A percentile compares a stretch with the other conserved stretches of the same genome.
These are phyloP conservation scores for Nitzschia putrida DNA, from an alignment of 108 stramenopile genomes.

Conservation along the genomic window DNA sequence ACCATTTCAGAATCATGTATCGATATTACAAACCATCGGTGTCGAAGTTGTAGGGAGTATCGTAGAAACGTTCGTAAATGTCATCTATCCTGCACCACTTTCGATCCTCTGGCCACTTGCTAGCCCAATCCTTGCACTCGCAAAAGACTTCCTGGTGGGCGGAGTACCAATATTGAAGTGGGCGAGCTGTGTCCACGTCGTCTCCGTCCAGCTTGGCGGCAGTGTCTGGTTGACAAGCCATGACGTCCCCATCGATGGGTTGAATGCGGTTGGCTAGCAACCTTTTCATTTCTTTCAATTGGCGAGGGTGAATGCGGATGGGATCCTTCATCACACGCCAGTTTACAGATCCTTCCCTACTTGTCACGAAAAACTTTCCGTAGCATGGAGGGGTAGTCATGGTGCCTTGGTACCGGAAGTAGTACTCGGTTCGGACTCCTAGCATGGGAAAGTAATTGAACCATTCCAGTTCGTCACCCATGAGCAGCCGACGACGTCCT, in stretches of 20 bases:
- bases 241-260: conserved; percentile 24
- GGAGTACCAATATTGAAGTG: conserved; percentile 33
- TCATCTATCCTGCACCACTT: conserved; percentile 33
- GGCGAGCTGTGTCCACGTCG: conserved; percentile 34
- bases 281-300: conserved; percentile 36
- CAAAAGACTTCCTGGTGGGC: conserved; percentile 37
- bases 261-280: conserved; percentile 43
- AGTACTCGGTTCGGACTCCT: conserved; percentile 39
- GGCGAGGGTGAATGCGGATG: conserved; percentile 34
- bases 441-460: conserved; percentile 44
- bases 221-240: conserved; percentile 28
- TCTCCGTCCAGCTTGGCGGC: conserved; percentile 33
- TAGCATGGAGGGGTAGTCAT: conserved; percentile 52
- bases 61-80: conserved; percentile 35
- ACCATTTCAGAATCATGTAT: too few relatives aligned
- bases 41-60: conserved; percentile 51
- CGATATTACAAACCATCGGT: conserved; percentile 15
- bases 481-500: conserved; percentile 22
- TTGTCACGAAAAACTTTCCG: conserved; percentile 6
- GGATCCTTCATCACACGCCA: conserved; percentile 49
- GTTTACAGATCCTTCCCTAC: conserved; percentile 18
- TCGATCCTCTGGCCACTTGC: conserved; percentile 38
- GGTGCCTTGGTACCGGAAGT: conserved; percentile 26
- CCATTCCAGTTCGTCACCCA: conserved; percentile 13
- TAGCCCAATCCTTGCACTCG: conserved; percentile 49